Evolutionary conservation across 2,329 filamentous ascomycete species (phyloP), one percentile per base, ranked within the genome.

Genomic region (Orbilia brochopaga): DNA sequence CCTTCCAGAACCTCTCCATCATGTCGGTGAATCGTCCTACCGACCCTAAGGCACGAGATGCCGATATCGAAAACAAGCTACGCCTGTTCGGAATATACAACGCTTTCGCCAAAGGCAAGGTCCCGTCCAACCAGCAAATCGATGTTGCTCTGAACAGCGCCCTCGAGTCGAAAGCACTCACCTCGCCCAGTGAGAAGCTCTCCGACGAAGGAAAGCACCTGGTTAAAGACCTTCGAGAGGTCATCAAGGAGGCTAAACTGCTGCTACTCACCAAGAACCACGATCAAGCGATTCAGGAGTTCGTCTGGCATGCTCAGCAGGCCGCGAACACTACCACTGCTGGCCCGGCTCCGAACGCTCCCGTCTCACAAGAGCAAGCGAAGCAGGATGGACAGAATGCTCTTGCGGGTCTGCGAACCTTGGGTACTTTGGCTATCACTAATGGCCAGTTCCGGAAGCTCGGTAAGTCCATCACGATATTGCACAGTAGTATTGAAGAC

Each of bases 391-490:
- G 89, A 44, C 87, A 94, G 74, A 85, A 93, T 79, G 91, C 90
- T 0, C 83, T 95, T 7, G 87, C 96, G 74, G 94, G 93, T 24
- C 81, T 99, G 50, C 88, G 91, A 76, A 96, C 91, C 2, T 83
- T 99, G 0, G 94, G 93, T 57, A 92, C 89, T 17, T 83, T 99
- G 65, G 83, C 97, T 76, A 89, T 97, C 77, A 96, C 92, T 77
- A 99, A 99, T 77, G 94, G 94, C 75, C 92, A 97, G 79, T 97
- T 96, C 84, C 86, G 92, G 76, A 96, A 96, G 82, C 86, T 96
- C 35, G 81, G 90, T 89, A 85, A 80, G 88, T 62, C 7, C n/a
- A 32, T 6, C 48, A 53, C 37, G 37, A 48, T 7, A 56, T 13
- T 1, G 1, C 2, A 30, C 17, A 40, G 42, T 11, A 15, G 40